Base-by-base conservation (phyloP, 306 rosid genomes). In the Quercus dentata region DNA sequence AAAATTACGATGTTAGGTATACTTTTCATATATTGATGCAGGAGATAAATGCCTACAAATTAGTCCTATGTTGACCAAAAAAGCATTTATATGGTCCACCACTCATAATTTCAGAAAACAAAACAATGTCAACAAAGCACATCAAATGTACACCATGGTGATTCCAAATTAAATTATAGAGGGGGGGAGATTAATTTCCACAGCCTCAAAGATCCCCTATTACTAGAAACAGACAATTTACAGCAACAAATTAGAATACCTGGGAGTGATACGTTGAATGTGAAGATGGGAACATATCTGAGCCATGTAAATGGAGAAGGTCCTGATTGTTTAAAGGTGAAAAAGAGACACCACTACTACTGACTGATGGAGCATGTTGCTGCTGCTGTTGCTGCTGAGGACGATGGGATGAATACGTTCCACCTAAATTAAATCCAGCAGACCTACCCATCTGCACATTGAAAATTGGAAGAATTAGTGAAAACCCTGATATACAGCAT, bases 221-320 rank as follows among this genome's bases (percentile, higher is more conserved):
- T 41, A 71, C 9, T 27, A 6, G 3, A 59, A 18, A 69, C 76
- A 74, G 55, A 64, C 15, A 31, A 61, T 23, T 38, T 28, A 68
- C 38, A 21, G 76, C 41, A 70, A 5, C 38, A 77, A 74, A 75
- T 65, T 49, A 21, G 69, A 84, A 82, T 54, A 93, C 99, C 99
- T 96, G 99, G 27, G 97, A 88, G 78, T 96, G 99, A 86, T 91
- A 96, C 7, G 97, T 44, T 71, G 98, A 88, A 87, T 91, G 97
- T 23, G 98, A 89, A 79, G 98, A 86, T 70, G 98, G 97, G 78
- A 91, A 96, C 4, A 91, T 83, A 74, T 96, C 99, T 1, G 98
- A 90, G n/a, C 97, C 98, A 76, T 89, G 97, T 76, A 90, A 69
- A 88, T 93, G 98, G 64, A 91, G 94, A 82, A 93, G 93, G 81